Conservation (phyloP, 768 basidiomycete genomes). For the Pulveroboletus ravenelii region DNA sequence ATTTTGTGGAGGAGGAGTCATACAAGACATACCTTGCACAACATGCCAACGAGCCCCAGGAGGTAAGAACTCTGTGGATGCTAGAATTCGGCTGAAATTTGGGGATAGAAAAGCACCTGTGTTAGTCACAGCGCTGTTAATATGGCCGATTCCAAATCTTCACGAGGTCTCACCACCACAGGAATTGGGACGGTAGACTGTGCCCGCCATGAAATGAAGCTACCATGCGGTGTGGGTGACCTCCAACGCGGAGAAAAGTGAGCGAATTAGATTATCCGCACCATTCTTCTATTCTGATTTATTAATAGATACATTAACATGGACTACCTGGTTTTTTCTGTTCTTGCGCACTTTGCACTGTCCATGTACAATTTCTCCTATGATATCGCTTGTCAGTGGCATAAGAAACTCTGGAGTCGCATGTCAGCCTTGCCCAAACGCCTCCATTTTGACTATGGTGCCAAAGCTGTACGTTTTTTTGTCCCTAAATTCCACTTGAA, state of each 20-base stretch:
- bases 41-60: neutral
- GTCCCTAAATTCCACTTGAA: neutral
- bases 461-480: neutral
- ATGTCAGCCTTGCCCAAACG: neutral
- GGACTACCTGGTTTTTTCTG: too few relatives aligned
- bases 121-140: conserved; percentile 1
- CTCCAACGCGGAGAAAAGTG: neutral
- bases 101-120: neutral
- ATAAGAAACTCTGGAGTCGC: too few relatives aligned
- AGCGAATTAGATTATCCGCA: neutral
- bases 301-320: too few relatives aligned
- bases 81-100: neutral
- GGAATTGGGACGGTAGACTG: neutral
- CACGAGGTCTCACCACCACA: neutral
- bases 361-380: neutral
- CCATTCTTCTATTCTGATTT: neutral
- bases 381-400: too few relatives aligned
- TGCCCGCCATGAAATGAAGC: neutral
- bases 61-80: conserved; percentile 10
- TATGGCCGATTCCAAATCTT: neutral
- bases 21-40: conserved; percentile 18
- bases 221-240: neutral
- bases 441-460: neutral
- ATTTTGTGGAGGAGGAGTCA: conserved; percentile 19
- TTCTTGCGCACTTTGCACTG: neutral